phyloP scores from a whole-genome alignment of 257 asterid genomes.

The Asclepias syriaca region DNA sequence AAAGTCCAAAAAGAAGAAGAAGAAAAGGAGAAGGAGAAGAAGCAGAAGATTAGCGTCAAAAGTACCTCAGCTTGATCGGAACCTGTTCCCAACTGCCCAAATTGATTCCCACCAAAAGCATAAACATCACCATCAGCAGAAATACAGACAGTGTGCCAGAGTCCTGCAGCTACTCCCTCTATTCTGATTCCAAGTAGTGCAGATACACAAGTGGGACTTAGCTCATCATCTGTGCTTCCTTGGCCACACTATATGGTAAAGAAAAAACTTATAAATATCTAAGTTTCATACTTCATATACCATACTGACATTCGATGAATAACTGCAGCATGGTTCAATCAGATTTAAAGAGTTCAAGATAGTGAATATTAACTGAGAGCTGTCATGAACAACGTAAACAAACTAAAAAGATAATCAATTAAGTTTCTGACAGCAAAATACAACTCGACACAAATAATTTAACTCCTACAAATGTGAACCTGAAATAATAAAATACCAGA shows the following conservation, averaged over 20 bases:
- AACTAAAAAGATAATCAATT: not conserved
- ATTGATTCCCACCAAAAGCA: conserved; percentile 96
- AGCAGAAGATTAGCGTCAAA: not conserved
- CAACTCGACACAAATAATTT: not conserved
- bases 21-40: not conserved
- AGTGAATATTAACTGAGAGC: not conserved
- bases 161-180: conserved; percentile 89
- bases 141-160: conserved; percentile 89
- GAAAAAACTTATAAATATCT: not conserved
- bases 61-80: conserved; percentile 89
- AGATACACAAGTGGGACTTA: conserved; percentile 83
- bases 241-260: conserved; percentile 76
- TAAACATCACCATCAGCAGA: conserved; percentile 97
- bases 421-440: not conserved
- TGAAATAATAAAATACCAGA: not conserved
- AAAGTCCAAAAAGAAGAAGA: not conserved
- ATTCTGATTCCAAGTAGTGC: conserved; percentile 89
- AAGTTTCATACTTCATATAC: not conserved
- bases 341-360: not conserved
- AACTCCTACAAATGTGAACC: not conserved
- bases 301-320: not conserved
- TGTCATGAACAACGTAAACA: not conserved
- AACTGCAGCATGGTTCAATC: not conserved
- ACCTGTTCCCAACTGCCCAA: conserved; percentile 97
- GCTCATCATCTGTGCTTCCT: conserved; percentile 97